Conservation (phyloP, 805 yeast species). For the Wickerhamomyces ciferrii region DNA sequence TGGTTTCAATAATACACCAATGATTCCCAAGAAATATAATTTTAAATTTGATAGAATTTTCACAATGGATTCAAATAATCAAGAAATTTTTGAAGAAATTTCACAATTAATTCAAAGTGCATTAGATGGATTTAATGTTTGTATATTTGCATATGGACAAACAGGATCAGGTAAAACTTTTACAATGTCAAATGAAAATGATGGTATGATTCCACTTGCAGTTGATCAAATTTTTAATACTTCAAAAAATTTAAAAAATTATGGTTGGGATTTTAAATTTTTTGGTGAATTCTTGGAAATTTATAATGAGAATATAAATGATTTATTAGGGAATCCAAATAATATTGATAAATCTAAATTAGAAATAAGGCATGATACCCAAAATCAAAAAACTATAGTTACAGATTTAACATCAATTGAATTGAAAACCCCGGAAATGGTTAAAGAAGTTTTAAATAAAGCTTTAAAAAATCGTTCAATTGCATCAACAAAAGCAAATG, state of each 20-base stretch:
- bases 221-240: slow-evolving; percentile 63
- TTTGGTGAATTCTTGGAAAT: slow-evolving; percentile 82
- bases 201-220: slow-evolving; percentile 82
- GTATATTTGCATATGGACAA: slow-evolving; percentile 96
- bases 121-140: slow-evolving; percentile 84
- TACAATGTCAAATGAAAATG: slow-evolving; percentile 76
- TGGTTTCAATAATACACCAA: neutral
- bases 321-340: slow-evolving; percentile 41
- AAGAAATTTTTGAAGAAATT: slow-evolving; percentile 73
- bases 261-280: slow-evolving; percentile 60
- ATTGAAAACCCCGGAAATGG: slow-evolving; percentile 43
- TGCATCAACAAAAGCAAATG: slow-evolving; percentile 78
- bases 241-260: slow-evolving; percentile 37
- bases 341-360: slow-evolving; percentile 31
- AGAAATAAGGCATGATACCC: slow-evolving; percentile 70
- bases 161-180: slow-evolving; percentile 94
- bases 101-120: slow-evolving; percentile 83
- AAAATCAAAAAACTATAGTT: slow-evolving; percentile 46
- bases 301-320: slow-evolving; percentile 78
- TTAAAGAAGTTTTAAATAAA: slow-evolving; percentile 39
- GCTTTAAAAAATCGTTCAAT: slow-evolving; percentile 67
- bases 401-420: slow-evolving; percentile 50
- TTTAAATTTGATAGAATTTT: slow-evolving; percentile 83
- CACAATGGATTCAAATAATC: slow-evolving; percentile 44
- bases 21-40: slow-evolving; percentile 11